Base-by-base conservation (phyloP, 805 yeast genomes). In the Yarrowia deformans region DNA sequence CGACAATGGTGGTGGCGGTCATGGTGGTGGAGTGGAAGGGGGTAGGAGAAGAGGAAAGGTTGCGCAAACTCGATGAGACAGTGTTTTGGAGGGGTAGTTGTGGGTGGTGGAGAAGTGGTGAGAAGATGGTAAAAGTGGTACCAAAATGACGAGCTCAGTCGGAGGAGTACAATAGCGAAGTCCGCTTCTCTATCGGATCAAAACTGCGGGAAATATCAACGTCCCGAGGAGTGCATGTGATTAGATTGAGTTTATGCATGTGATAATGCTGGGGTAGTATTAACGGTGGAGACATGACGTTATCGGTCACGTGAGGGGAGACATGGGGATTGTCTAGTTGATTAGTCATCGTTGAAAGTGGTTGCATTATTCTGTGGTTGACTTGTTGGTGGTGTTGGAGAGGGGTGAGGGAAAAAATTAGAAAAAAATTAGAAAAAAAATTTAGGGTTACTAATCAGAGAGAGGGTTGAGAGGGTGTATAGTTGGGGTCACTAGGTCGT, bases 241-340 rank as follows among this genome's bases (percentile, higher is more conserved):
- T 54, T 39, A 54, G 60, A 39, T 54, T 54, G 45, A 54, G 60
- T 54, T 54, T 54, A 54, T 54, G 60, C 60, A 54, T 54, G 60
- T 54, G 60, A 54, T 54, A n/a, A 37, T 54, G 45, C 9, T 8
- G 45, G 60, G 60, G 60, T 54, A 35, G 45, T 18, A 23, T 23
- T 23, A 37, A 14, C 32, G 34, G 16, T 8, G 2, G 23, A 34
- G 8, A 9, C 7, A 39, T 40, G 18, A 40, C 43, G 43, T 40
- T 16, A 40, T 40, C 16, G 43, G 43, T 40, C 43, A 40, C 43
- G 43, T 40, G 37, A 9, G 37, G 8, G 37, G 37, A 34, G 10
- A 34, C 10, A 9, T 8, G 37, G 37, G 8, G 10, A 2, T 23
- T 2, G 2, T 23, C 29, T 23, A 4, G 29, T 23, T 23, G 37